Base-by-base conservation (phyloP, 73 alveolate species). In the Durusdinium trenchii region DNA sequence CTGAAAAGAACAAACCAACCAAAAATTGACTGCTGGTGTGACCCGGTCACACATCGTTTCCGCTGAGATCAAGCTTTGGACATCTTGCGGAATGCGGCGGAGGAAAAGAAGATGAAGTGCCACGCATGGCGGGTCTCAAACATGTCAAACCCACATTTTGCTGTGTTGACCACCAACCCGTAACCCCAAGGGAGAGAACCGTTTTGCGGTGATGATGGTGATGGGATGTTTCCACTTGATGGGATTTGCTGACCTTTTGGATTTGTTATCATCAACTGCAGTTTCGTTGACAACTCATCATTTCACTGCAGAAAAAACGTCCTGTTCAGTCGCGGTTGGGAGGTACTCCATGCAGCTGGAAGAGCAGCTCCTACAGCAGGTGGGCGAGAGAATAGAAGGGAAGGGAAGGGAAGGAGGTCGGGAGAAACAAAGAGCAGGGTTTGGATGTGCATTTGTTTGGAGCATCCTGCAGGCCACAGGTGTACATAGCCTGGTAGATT, bases 61-160 rank as follows among this genome's bases (percentile, higher is more conserved):
- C 48, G 94, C 95, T 38, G 76, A 90, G 97, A 64, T 47, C 97
- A 90, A 90, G 97, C 97, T 76, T 57, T 90, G 57, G 97, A 90
- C 3, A 90, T 90, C 36, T 76, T 90, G 97, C 97, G 97, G 47
- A 90, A 90, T 40, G 97, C 97, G n/a, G 97, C 97, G 36, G 97
- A 90, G 47, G 97, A 90, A 57, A 90, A 90, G 76, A 90, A 90
- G 97, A 64, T 90, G 97, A 90, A 90, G 97, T 51, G 73, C 48
- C 62, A 30, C 67, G 52, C 67, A 20, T 18, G 6, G 67, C 32
- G 69, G 32, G 69, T 57, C 23, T 12, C 69, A 16, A 23, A 23
- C 69, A 57, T 57, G 69, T 23, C 69, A 23, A 23, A 23, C 69
- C 69, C 32, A 23, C 32, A 12, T 23, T 57, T 57, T 12, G 69